phyloP scores from a whole-genome alignment of 2,329 filamentous ascomycete genomes.

The Metarhizium album region DNA sequence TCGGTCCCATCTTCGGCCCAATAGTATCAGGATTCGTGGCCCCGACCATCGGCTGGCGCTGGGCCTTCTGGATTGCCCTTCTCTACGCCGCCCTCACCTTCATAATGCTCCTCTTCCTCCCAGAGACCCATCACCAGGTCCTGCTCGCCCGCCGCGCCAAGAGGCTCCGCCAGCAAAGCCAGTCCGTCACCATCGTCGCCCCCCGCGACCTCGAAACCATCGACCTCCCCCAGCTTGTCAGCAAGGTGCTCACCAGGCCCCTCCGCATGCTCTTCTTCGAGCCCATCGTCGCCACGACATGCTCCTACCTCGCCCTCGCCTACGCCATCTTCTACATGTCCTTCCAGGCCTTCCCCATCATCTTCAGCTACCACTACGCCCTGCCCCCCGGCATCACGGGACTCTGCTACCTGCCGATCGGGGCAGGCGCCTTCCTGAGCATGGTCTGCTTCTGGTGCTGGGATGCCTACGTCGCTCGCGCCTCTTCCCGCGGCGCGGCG shows the following conservation, averaged over 20 bases:
- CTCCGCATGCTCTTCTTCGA: slow-evolving; percentile 63
- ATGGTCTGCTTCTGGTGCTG: slow-evolving; percentile 53
- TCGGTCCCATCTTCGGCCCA: slow-evolving; percentile 56
- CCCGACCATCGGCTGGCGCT: slow-evolving; percentile 51
- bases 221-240: slow-evolving; percentile 47
- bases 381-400: slow-evolving; percentile 55
- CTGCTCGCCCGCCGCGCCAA: slow-evolving; percentile 46
- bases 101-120: slow-evolving; percentile 49
- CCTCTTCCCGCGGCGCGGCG: slow-evolving; percentile 33
- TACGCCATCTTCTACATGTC: slow-evolving; percentile 62
- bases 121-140: slow-evolving; percentile 52
- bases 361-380: slow-evolving; percentile 53
- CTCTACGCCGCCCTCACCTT: slow-evolving; percentile 56
- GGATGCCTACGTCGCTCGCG: slow-evolving; percentile 47
- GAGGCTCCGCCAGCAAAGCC: slow-evolving; percentile 44
- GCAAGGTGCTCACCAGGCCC: slow-evolving; percentile 60
- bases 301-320: slow-evolving; percentile 58
- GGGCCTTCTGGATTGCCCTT: slow-evolving; percentile 60
- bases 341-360: slow-evolving; percentile 64
- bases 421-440: slow-evolving; percentile 48
- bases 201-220: slow-evolving; percentile 53
- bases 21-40: slow-evolving; percentile 54
- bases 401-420: slow-evolving; percentile 59
- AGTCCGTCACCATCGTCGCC: slow-evolving; percentile 40
- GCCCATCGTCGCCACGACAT: slow-evolving; percentile 61